phyloP scores from a whole-genome alignment of 805 yeast genomes.

The Kluyveromyces starmeri region DNA sequence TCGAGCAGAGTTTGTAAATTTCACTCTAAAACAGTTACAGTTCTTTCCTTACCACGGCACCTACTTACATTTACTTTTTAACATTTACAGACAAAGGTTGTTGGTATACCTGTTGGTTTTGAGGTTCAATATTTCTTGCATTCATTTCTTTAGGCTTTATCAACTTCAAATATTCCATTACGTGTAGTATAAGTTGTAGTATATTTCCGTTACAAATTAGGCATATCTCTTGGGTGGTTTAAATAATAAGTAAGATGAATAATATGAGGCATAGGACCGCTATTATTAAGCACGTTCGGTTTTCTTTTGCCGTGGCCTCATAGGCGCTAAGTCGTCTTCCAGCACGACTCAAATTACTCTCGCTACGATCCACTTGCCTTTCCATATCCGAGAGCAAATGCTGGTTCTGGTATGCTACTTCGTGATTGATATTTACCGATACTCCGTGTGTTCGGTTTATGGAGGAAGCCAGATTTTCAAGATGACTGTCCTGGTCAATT shows the following conservation, averaged over 20 bases:
- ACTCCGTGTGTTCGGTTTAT: constrained; percentile 38
- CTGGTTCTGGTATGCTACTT: constrained; percentile 40
- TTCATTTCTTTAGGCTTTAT: no score
- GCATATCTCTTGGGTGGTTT: no score
- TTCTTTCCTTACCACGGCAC: no score
- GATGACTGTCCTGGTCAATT: constrained; percentile 37
- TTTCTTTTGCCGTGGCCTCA: constrained; percentile 35
- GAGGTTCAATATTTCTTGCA: no score
- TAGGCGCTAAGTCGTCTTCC: constrained; percentile 32
- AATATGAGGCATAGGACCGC: constrained; percentile 36
- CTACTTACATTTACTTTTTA: no score
- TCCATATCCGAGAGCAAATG: constrained; percentile 41
- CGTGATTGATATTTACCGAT: constrained; percentile 39
- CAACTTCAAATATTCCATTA: no score
- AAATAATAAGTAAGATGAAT: constrained; percentile 34
- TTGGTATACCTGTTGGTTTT: no score
- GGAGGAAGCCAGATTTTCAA: constrained; percentile 34
- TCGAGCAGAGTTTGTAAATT: no score
- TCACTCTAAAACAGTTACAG: no score
- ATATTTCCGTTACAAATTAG: no score
- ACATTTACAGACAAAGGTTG: no score
- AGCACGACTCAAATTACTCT: constrained; percentile 35
- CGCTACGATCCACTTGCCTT: constrained; percentile 35
- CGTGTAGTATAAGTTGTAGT: no score
- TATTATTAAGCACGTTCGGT: constrained; percentile 43